Evolutionary conservation across 495 filamentous ascomycete species (phyloP), one percentile per base, ranked within the genome.

Genomic region (Penicillium tannophilum): DNA sequence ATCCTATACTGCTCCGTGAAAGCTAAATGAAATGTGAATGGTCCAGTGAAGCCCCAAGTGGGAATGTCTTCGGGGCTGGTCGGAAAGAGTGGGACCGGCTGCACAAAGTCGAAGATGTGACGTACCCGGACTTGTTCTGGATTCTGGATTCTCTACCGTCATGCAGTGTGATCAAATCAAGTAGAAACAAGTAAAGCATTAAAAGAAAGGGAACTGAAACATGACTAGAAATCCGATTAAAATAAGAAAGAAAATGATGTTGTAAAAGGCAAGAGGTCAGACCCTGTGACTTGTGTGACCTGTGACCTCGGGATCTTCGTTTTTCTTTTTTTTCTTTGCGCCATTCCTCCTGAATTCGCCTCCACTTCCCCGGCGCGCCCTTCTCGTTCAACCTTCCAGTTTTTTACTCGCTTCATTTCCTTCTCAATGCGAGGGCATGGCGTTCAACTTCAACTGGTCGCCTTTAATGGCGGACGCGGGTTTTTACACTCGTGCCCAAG

Each of bases 361-460:
- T 44, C 39, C 30, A 43, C 47, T 23, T 35, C 39, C 36, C 42
- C 28, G 20, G 24, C 20, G 31, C 28, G 3, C 10, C 16, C 12
- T 35, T 30, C 23, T 42, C 10, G 19, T 17, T 19, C n/a, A 23
- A 7, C 31, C 3, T 48, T 33, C 35, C 20, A 16, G 9, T 47
- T 16, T n/a, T 55, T 6, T 24, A 9, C n/a, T 47, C 19, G 39
- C 23, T 35, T 35, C 28, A 31, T 28, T 42, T 59, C 47, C 47
- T 60, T 67, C 66, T 71, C 68, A 61, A 76, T 74, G 73, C 68
- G 36, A 66, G 59, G 70, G 64, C 63, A 98, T 98, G 94, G 93
- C 94, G 61, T 98, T 98, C 87, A 97, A 97, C 82, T 98, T 98
- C 90, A 98, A 98, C 92, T 98, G 94, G 94, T 96, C 92, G 83